phyloP scores from a whole-genome alignment of 805 yeast species.

The Lachancea nothofagi region DNA sequence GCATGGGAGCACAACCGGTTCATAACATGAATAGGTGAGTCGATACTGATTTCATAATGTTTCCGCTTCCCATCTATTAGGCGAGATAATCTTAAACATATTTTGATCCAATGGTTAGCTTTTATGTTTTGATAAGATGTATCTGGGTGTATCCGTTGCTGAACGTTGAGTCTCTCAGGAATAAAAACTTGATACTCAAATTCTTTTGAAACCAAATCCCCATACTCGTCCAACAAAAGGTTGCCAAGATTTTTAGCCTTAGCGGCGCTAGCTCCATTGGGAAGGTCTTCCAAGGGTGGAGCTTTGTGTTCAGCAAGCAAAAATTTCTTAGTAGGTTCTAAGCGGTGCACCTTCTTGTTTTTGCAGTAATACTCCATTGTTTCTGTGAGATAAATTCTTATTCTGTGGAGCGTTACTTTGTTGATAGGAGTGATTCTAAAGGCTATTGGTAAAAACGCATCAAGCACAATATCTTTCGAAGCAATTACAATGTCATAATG shows the following conservation, averaged over 20 bases:
- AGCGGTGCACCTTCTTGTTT: constrained; percentile 80
- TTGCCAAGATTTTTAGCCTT: constrained; percentile 40
- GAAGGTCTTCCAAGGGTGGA: constrained; percentile 33
- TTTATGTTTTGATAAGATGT: constrained; percentile 75
- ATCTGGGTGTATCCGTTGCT: constrained; percentile 71
- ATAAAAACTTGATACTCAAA: constrained; percentile 82
- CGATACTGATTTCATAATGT: constrained; percentile 91
- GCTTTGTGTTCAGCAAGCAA: constrained; percentile 78
- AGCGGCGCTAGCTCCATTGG: constrained; percentile 29
- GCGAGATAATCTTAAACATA: constrained; percentile 73
- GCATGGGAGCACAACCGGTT: constrained; percentile 76
- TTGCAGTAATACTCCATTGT: constrained; percentile 86
- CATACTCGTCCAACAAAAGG: constrained; percentile 39
- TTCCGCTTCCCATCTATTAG: constrained; percentile 66
- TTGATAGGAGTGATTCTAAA: constrained; percentile 82
- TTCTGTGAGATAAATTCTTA: constrained; percentile 81
- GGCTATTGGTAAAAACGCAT: constrained; percentile 77
- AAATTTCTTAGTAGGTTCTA: constrained; percentile 83
- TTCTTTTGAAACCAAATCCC: constrained; percentile 66
- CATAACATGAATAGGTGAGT: constrained; percentile 84
- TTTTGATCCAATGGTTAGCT: constrained; percentile 92
- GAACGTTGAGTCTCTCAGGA: constrained; percentile 59
- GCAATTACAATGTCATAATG: constrained; percentile 88
- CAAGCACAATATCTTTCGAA: constrained; percentile 79
- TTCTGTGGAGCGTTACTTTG: constrained; percentile 77